Evolutionary conservation across 2,329 filamentous ascomycete genomes (phyloP).

Genomic region (Ophiostoma novo-ulmi): DNA sequence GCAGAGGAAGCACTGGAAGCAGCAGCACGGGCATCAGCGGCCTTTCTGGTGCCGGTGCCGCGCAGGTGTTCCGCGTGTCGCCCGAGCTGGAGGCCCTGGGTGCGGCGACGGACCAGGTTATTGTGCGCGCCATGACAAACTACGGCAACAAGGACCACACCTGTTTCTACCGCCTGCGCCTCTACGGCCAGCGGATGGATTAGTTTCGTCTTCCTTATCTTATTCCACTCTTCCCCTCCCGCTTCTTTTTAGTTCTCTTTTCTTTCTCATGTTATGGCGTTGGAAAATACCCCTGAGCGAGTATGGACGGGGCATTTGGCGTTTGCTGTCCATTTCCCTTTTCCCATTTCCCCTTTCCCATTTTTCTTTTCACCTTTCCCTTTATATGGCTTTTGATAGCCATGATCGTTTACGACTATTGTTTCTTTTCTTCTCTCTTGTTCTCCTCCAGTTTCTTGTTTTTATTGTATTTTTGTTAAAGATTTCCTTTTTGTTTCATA

Average conservation of each 20-base stretch:
- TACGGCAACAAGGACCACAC: constrained; percentile 55
- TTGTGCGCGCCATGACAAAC: constrained; percentile 54
- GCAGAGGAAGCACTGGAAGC: constrained; percentile 33
- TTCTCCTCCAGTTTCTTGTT: constrained; percentile 4
- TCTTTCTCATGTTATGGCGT: constrained; percentile 15
- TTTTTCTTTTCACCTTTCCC: neutral
- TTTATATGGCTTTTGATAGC: neutral
- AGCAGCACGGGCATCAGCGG: constrained; percentile 8
- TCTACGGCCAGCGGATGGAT: constrained; percentile 45
- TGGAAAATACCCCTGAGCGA: constrained; percentile 16
- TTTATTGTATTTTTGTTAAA: neutral
- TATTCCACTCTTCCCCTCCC: neutral
- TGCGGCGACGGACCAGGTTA: constrained; percentile 47
- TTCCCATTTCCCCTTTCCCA: neutral
- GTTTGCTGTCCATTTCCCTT: neutral
- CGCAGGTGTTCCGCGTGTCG: constrained; percentile 51
- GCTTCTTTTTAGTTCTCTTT: neutral
- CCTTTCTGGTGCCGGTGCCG: constrained; percentile 28
- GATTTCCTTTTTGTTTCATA: neutral
- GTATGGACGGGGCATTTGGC: constrained; percentile 11
- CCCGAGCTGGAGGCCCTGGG: constrained; percentile 45
- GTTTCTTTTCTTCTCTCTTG: neutral
- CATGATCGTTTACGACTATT: constrained; percentile 3
- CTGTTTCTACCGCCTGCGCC: constrained; percentile 59
- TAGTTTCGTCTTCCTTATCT: neutral